Evolutionary conservation across 2,329 filamentous ascomycete species (phyloP), one percentile per base, ranked within the genome.

Genomic region (Ascosphaera pollenicola): DNA sequence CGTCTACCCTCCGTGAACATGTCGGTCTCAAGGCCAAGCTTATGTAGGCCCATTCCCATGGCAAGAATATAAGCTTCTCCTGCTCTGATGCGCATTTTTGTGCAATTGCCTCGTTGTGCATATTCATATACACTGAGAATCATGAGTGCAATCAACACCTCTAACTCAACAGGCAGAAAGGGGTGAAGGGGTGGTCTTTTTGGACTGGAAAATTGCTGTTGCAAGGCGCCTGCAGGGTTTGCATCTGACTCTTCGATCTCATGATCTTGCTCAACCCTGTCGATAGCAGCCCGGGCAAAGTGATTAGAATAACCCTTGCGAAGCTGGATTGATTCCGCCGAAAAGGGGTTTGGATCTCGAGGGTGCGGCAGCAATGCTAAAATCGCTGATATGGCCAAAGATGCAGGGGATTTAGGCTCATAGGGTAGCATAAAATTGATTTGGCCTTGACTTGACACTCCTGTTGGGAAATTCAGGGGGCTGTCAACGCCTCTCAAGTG

Each of bases 101-200:
- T 47, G 16, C 63, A 46, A 41, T 63, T 63, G 3, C 60, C 60
- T 18, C 60, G 51, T 42, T 63, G 60, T 2, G 55, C 50, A 44
- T 63, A 63, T 43, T 63, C 60, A 40, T 63, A 63, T 8, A 61
- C 51, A 17, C 56, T 59, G n/a, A 63, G 51, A 19, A 62, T 44
- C 19, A 61, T 46, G 15, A 62, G 43, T 3, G 60, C 56, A 17
- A 63, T 47, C 24, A 63, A 49, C 31, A 49, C 49, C 44, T 63
- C 60, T 3, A 61, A 46, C 39, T 61, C 59, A 24, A 58, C 52
- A 1, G 60, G 60, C 2, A 54, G 51, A 15, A 45, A 48, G 18
- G 56, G 50, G 43, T 63, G 60, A 18, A 63, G 50, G 11, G 48
- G 46, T 17, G 55, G 46, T 38, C 60, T 49, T 26, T 52, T 49